These are phyloP conservation scores for Coemansia umbellata DNA, from an alignment of 192 early-diverging fungal genomes.

Conservation along the genomic window DNA sequence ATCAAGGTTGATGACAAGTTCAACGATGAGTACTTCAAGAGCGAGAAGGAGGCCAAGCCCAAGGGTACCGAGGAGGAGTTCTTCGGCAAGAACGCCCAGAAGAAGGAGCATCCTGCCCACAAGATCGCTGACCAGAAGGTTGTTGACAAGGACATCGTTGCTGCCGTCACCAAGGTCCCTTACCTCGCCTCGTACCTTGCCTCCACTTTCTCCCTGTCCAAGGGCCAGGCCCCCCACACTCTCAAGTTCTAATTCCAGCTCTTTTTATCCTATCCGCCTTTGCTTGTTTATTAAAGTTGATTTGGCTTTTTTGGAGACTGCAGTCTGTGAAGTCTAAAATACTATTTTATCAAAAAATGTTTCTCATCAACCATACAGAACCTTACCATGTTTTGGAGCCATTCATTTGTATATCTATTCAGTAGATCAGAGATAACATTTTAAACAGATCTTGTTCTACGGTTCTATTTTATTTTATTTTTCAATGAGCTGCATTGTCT, in stretches of 20 bases:
- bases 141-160: constrained; percentile 80
- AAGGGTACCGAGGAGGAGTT: constrained; percentile 86
- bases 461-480: neutral
- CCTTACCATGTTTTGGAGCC: too few species aligned
- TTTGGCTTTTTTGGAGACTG: neutral
- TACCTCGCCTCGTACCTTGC: constrained; percentile 85
- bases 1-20: constrained; percentile 70
- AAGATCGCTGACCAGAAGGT: constrained; percentile 88
- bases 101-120: constrained; percentile 72
- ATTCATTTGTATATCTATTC: constrained; percentile 2
- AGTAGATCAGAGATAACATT: neutral
- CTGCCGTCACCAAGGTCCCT: constrained; percentile 78
- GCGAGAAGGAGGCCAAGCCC: constrained; percentile 66
- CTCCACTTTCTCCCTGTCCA: constrained; percentile 86
- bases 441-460: neutral
- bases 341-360: too few species aligned
- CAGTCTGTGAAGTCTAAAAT: too few species aligned
- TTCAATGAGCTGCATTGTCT: too few species aligned
- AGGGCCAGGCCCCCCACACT: constrained; percentile 94
- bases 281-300: constrained; percentile 27
- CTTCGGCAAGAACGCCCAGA: constrained; percentile 73
- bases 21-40: constrained; percentile 94
- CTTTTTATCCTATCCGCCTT: constrained; percentile 5
- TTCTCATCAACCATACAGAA: too few species aligned
- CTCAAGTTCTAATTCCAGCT: constrained; percentile 86